Base-by-base conservation (phyloP, 345 rosid species). In the Microthlaspi erraticum region DNA sequence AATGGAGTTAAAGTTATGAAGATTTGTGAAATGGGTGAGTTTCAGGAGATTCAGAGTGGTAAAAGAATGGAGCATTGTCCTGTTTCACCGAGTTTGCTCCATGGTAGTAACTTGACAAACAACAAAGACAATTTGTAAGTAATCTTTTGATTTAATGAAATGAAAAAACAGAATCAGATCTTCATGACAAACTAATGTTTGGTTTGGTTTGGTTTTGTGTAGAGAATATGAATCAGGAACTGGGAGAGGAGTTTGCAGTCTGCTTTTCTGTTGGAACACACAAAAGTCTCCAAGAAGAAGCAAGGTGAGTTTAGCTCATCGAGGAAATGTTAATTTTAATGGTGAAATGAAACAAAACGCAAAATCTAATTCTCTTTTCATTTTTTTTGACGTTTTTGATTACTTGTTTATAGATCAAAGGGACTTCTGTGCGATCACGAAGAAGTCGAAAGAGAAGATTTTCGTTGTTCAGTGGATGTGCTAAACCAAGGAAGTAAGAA, bases 51-150 rank as follows among this genome's bases (percentile, higher is more conserved):
- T 61, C 83, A 79, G 70, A 72, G 41, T 6, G 72, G 77, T 68
- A 87, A 78, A 84, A 81, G 57, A 70, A 75, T 65, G 42, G 87
- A 82, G 66, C 81, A 76, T 31, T 83, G 81, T 78, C 88, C 89
- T 18, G 80, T 86, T 56, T 84, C 96, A 23, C 99, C 99, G 7
- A 91, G 97, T 77, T 67, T 87, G 76, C 73, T 94, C 49, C 99
- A 94, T 63, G 81, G 79, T 26, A 80, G 55, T 73, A 85, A 62
- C 80, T 81, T 87, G 60, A 57, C 65, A 23, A 80, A 72, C 71
- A 86, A 66, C 84, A 91, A 86, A 83, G 93, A 89, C 70, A 85
- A 79, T 83, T 67, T 82, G 99, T 94, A 70, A 89, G 99, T 88
- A 48, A 71, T 67, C 29, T 68, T 31, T 68, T 61, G 70, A 33